A percentile compares a stretch with the other conserved stretches of the same genome.
Evolutionary conservation across 495 filamentous ascomycete species (phyloP).

Genomic region (Oidiodendron maius): DNA sequence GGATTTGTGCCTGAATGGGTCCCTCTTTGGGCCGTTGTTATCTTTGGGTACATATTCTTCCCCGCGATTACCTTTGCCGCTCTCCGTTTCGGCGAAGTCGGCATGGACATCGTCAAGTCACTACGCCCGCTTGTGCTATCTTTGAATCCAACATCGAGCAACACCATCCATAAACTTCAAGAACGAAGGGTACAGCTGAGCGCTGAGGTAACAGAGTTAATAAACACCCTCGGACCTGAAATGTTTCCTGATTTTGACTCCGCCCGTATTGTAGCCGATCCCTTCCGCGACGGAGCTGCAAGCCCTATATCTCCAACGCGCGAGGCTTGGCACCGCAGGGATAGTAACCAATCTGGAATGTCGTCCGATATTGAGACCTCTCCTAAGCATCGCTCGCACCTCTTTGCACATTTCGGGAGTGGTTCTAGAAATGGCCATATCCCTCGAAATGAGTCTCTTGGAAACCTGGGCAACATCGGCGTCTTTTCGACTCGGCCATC

Average conservation of each 20-base stretch:
- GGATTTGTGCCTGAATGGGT: slow-evolving; percentile 75
- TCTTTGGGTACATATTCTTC: slow-evolving; percentile 72
- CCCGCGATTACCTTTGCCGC: slow-evolving; percentile 88
- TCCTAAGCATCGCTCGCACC: slow-evolving; percentile 6
- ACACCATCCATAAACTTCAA: slow-evolving; percentile 76
- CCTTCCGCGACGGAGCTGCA: slow-evolving; percentile 19
- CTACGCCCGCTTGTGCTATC: slow-evolving; percentile 85
- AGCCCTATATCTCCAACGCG: slow-evolving; percentile 17
- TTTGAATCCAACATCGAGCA: slow-evolving; percentile 76
- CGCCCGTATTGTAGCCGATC: slow-evolving; percentile 64
- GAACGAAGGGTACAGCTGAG: slow-evolving; percentile 66
- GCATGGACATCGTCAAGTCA: slow-evolving; percentile 97
- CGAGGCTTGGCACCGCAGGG: slow-evolving; percentile 13
- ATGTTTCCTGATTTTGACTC: slow-evolving; percentile 95
- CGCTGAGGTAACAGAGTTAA: slow-evolving; percentile 78
- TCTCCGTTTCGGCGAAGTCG: slow-evolving; percentile 90
- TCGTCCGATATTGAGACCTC: slow-evolving; percentile 9
- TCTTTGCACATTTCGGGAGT: slow-evolving; percentile 16
- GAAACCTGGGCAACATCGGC: slow-evolving; percentile 75
- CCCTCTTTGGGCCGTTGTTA: slow-evolving; percentile 69
- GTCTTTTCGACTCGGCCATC: slow-evolving; percentile 84
- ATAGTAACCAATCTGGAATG: slow-evolving; percentile 20
- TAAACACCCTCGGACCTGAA: slow-evolving; percentile 94
- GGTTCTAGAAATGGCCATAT: slow-evolving; percentile 30
- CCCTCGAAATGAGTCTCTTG: slow-evolving; percentile 88